Evolutionary conservation across 2,329 filamentous ascomycete genomes (phyloP).

Genomic region (Nigrospora oryzae): DNA sequence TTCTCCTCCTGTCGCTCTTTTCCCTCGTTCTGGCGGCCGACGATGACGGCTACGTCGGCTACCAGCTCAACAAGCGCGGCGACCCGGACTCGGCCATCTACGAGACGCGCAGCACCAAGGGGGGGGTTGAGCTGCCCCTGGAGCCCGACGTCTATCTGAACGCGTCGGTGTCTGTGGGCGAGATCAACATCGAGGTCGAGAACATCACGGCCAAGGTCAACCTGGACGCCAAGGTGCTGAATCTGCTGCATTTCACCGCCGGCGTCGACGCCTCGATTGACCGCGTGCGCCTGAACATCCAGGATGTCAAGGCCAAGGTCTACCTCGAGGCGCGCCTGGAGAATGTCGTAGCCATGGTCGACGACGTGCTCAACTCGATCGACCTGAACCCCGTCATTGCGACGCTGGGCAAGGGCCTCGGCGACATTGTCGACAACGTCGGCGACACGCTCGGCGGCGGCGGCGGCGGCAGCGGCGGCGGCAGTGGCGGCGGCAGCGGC

Average conservation of each 20-base stretch:
- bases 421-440: conserved; percentile 35
- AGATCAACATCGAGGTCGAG: conserved; percentile 49
- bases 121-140: conserved; percentile 31
- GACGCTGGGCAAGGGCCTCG: conserved; percentile 41
- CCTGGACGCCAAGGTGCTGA: conserved; percentile 48
- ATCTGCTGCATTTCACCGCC: conserved; percentile 50
- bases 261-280: conserved; percentile 52
- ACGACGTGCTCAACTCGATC: conserved; percentile 47
- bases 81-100: conserved; percentile 42
- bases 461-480: conserved; percentile 2
- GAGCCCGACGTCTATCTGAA: conserved; percentile 54
- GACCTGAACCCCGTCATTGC: conserved; percentile 53
- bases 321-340: conserved; percentile 49
- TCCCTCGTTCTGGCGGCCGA: conserved; percentile 9
- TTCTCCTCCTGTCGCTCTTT: conserved; percentile 19
- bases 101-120: conserved; percentile 40
- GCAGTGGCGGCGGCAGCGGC: background rate
- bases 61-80: conserved; percentile 40
- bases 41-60: conserved; percentile 44
- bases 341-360: conserved; percentile 53
- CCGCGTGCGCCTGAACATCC: conserved; percentile 44
- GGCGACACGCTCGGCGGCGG: conserved; percentile 16
- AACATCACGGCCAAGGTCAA: conserved; percentile 54
- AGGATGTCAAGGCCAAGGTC: conserved; percentile 50
- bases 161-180: conserved; percentile 46